Evolutionary conservation across 805 yeast species (phyloP).

Genomic region (Sugiyamaella valdiviana): DNA sequence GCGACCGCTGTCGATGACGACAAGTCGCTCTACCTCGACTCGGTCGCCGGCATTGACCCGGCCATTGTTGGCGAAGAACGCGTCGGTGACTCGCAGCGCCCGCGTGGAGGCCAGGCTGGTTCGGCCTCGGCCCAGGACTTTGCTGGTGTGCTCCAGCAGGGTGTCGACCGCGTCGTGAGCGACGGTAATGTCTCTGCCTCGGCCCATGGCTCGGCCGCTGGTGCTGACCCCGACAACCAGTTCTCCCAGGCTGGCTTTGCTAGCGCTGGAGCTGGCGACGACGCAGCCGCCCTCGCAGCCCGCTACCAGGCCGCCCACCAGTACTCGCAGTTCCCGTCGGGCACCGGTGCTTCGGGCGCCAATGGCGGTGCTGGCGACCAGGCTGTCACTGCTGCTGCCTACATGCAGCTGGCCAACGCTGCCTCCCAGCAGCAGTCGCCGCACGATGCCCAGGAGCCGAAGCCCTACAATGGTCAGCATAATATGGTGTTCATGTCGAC

Average conservation of each 20-base stretch:
- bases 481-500: constrained; percentile 9
- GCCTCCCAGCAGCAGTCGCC: constrained; percentile 9
- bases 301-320: constrained; percentile 6
- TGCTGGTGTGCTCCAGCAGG: constrained; percentile 3
- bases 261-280: constrained; percentile 1
- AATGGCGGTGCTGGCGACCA: constrained; percentile 3
- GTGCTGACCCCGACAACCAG: constrained; percentile 4
- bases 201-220: not conserved
- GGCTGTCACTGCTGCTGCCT: constrained; percentile 5
- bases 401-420: constrained; percentile 10
- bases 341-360: not conserved
- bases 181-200: not conserved
- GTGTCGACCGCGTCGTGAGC: constrained; percentile 4
- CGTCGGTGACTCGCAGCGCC: constrained; percentile 2
- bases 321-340: constrained; percentile 5
- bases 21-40: constrained; percentile 4
- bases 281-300: not conserved
- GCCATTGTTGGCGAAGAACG: constrained; percentile 29
- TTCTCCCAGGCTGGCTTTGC: not conserved
- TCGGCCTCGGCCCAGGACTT: constrained; percentile 5
- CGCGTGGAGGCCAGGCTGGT: constrained; percentile 2
- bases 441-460: constrained; percentile 1
- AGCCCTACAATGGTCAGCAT: constrained; percentile 2
- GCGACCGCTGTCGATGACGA: constrained; percentile 1
- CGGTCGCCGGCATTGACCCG: constrained; percentile 26